Base-by-base conservation (phyloP, 176 grass and related monocot genomes). In the Thalia dealbata region DNA sequence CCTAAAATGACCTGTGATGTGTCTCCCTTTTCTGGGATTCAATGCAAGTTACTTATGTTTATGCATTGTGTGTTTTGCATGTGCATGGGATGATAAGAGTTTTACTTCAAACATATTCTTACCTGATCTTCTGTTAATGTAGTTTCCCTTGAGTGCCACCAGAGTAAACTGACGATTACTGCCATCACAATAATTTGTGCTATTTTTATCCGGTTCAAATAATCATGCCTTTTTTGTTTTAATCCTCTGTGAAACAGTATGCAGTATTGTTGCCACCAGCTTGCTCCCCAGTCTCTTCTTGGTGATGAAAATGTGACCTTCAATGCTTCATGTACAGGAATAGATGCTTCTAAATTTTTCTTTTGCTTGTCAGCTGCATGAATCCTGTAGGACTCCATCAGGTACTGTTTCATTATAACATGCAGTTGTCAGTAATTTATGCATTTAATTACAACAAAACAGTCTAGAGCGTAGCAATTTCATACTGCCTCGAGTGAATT, bases 141-240 rank as follows among this genome's bases (percentile, higher is more conserved):
- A 62, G 78, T 72, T 60, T 74, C 69, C 74, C 80, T 80, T 64
- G 89, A 87, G 44, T 5, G 89, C 92, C 92, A 96, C 92, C 92
- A 96, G 52, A 96, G 80, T 63, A 96, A 76, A 58, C 92, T 89
- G 62, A 96, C 88, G 80, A 96, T 92, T 73, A 96, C n/a, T 10
- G 92, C 91, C 6, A 87, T 92, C 41, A 89, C 89, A 77, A 92
- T 74, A 82, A 96, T 89, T 77, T 96, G 92, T 56, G 82, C 89
- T 61, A 96, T 96, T 83, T 89, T 96, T 89, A 96, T 92, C 92
- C 92, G 92, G 44, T 89, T 96, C 72, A 92, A 79, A 79, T 96
- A 96, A 77, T 96, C 92, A 55, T 96, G 89, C 7, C 86, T 78
- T 29, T 89, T 85, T 82, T 96, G 89, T 61, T 92, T 96, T 74